Evolutionary conservation across 2,329 filamentous ascomycete species (phyloP).

Genomic region (Epichloe uncinata): DNA sequence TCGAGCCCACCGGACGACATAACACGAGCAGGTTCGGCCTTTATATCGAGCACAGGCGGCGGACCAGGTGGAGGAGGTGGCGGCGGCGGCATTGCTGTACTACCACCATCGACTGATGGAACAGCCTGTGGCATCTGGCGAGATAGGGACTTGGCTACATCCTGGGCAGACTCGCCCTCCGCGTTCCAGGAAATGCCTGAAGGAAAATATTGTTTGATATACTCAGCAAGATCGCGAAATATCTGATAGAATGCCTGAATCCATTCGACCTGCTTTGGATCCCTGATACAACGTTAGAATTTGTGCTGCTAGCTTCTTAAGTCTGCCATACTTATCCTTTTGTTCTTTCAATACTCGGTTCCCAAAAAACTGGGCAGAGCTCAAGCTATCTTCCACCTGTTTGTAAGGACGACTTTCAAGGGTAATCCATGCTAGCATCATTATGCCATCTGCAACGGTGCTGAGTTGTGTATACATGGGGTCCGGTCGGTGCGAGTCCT

Average conservation of each 20-base stretch:
- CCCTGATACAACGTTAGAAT: constrained; percentile 34
- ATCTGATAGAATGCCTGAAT: constrained; percentile 85
- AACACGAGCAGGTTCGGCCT: constrained; percentile 23
- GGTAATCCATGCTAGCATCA: constrained; percentile 81
- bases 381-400: constrained; percentile 70
- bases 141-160: constrained; percentile 46
- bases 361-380: constrained; percentile 82
- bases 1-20: constrained; percentile 51
- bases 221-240: constrained; percentile 71
- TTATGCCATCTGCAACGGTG: constrained; percentile 80
- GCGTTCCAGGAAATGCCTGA: constrained; percentile 80
- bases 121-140: constrained; percentile 20
- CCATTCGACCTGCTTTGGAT: constrained; percentile 72
- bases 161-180: constrained; percentile 57
- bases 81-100: constrained; percentile 40
- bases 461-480: constrained; percentile 70
- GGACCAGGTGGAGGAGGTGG: constrained; percentile 61
- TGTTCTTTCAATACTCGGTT: constrained; percentile 87
- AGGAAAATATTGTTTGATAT: constrained; percentile 71
- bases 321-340: constrained; percentile 48
- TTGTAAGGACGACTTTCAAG: constrained; percentile 73
- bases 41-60: constrained; percentile 50
- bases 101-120: constrained; percentile 39
- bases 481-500: constrained; percentile 66
- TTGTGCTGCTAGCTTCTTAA: neutral